These are phyloP conservation scores for Nannochloris sp. DNA, from an alignment of 139 green algal genomes.

Conservation along the genomic window DNA sequence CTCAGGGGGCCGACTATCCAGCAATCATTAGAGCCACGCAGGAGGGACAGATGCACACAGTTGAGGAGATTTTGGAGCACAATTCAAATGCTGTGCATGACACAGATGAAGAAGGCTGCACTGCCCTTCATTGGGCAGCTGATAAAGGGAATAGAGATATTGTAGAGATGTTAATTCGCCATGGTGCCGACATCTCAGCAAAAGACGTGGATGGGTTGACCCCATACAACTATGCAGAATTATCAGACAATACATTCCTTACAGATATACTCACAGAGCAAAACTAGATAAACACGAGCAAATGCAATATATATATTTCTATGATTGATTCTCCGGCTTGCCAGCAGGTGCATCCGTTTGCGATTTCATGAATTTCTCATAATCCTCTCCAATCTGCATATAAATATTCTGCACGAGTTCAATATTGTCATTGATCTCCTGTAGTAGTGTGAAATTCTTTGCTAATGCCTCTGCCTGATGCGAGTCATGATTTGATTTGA, in stretches of 20 bases:
- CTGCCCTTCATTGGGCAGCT: conserved; percentile 26
- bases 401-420: conserved; percentile 7
- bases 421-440: conserved; percentile 12
- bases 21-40: conserved; percentile 1
- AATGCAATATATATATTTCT: background rate
- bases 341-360: background rate
- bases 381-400: conserved; percentile 8
- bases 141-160: conserved; percentile 15
- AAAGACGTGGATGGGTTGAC: conserved; percentile 37
- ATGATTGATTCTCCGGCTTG: background rate
- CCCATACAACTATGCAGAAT: conserved; percentile 42
- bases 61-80: background rate
- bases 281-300: too few species aligned
- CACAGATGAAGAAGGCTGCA: conserved; percentile 9
- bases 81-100: background rate
- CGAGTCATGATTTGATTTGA: conserved; percentile 50
- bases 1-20: background rate
- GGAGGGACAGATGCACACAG: background rate
- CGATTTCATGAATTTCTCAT: conserved; percentile 5
- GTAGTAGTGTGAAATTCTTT: conserved; percentile 33
- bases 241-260: conserved; percentile 26
- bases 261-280: too few species aligned
- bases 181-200: background rate
- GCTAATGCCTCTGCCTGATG: conserved; percentile 32
- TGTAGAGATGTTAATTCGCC: background rate